Conservation (phyloP, 2,329 filamentous ascomycete species). For the Ilyonectria robusta region DNA sequence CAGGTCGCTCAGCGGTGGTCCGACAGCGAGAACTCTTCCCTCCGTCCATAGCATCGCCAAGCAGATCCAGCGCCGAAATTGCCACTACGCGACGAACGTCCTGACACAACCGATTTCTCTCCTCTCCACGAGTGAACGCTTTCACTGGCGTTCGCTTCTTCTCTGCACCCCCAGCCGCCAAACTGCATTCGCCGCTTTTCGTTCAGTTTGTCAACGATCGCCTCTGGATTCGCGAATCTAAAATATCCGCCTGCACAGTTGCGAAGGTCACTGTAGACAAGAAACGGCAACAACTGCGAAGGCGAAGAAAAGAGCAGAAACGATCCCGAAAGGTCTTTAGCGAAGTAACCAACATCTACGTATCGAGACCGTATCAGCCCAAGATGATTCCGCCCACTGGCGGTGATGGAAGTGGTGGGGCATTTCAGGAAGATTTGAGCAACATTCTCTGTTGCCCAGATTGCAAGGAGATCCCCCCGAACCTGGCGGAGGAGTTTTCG, state of each 20-base stretch:
- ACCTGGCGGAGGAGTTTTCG: constrained; percentile 92
- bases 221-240: constrained; percentile 54
- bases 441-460: constrained; percentile 89
- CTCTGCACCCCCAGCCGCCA: constrained; percentile 60
- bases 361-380: constrained; percentile 56
- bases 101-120: not conserved
- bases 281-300: constrained; percentile 53
- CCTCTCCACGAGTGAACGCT: constrained; percentile 4
- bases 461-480: constrained; percentile 92
- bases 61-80: not conserved
- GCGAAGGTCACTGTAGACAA: constrained; percentile 47
- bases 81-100: not conserved
- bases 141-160: constrained; percentile 9
- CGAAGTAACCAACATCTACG: constrained; percentile 60
- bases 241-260: constrained; percentile 34
- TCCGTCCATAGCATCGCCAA: not conserved
- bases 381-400: constrained; percentile 63
- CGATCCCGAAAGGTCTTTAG: constrained; percentile 57
- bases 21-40: constrained; percentile 6
- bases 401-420: constrained; percentile 48
- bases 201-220: constrained; percentile 67
- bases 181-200: constrained; percentile 81
- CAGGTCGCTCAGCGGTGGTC: constrained; percentile 14
- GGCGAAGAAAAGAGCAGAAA: constrained; percentile 52
- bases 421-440: constrained; percentile 88